These are phyloP conservation scores for Umbellularia californica DNA, from an alignment of 164 flowering plant species.

Conservation along the genomic window DNA sequence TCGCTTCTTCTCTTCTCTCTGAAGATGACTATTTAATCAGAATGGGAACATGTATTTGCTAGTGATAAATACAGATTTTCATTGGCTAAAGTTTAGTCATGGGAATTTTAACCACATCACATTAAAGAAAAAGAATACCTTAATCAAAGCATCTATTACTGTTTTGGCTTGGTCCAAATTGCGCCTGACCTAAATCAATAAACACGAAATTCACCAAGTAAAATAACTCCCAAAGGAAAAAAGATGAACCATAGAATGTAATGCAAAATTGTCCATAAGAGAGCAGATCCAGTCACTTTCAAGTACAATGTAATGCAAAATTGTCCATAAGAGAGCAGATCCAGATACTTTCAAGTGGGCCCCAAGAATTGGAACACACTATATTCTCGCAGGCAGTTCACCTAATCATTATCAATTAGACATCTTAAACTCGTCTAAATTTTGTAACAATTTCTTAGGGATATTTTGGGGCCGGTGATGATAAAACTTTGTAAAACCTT, in stretches of 20 bases:
- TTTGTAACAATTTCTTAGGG: too few relatives aligned
- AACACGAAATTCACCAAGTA: background rate
- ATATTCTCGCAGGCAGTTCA: too few relatives aligned
- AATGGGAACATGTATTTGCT: conserved; percentile 6
- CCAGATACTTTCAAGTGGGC: background rate
- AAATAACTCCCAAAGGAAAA: background rate
- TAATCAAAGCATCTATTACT: conserved; percentile 72
- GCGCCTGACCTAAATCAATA: conserved; percentile 69
- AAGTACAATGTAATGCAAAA: background rate
- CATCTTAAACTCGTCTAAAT: too few relatives aligned
- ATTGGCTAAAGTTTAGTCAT: background rate
- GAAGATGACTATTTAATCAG: conserved; percentile 18
- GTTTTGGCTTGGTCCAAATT: conserved; percentile 95
- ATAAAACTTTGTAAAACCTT: too few relatives aligned
- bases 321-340: background rate
- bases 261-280: background rate
- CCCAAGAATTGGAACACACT: too few relatives aligned
- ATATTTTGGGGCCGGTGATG: too few relatives aligned
- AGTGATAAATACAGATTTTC: background rate
- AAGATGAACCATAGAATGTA: background rate
- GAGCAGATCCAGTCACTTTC: background rate
- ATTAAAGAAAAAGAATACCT: conserved; percentile 37
- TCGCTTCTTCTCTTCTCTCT: conserved; percentile 97
- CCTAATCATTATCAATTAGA: too few relatives aligned
- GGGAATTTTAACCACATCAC: background rate